Evolutionary conservation across 2,329 filamentous ascomycete species (phyloP).

Genomic region (Falciphora oryzae): DNA sequence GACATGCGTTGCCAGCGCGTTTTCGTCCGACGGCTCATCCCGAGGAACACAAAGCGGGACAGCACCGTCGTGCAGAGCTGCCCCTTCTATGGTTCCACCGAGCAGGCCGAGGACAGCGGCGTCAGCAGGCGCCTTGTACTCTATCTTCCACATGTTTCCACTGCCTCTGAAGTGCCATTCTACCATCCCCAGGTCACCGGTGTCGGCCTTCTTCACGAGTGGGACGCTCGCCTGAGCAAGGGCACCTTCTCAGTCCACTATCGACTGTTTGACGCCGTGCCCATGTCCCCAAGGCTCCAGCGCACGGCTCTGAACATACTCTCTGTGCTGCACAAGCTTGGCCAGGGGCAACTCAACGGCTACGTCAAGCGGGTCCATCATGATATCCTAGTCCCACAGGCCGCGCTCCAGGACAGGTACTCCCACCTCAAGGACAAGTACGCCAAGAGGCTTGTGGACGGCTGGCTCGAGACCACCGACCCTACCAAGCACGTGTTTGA

Average conservation of each 20-base stretch:
- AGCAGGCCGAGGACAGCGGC: not conserved
- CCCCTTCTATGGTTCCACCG: slow-evolving; percentile 51
- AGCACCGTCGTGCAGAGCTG: slow-evolving; percentile 75
- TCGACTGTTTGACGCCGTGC: slow-evolving; percentile 38
- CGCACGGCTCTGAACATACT: slow-evolving; percentile 66
- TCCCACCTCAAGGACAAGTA: slow-evolving; percentile 73
- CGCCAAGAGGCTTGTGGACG: slow-evolving; percentile 61
- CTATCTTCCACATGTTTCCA: slow-evolving; percentile 68
- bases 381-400: slow-evolving; percentile 73
- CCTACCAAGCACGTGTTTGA: slow-evolving; percentile 93
- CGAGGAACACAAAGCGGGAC: slow-evolving; percentile 75
- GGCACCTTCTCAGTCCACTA: slow-evolving; percentile 58
- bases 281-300: slow-evolving; percentile 40
- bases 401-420: slow-evolving; percentile 76
- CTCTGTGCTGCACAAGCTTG: slow-evolving; percentile 66
- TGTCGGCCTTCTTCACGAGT: slow-evolving; percentile 71
- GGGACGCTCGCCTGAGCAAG: slow-evolving; percentile 34
- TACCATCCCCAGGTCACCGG: slow-evolving; percentile 77
- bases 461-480: slow-evolving; percentile 83
- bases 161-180: slow-evolving; percentile 64
- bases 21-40: slow-evolving; percentile 72
- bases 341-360: slow-evolving; percentile 56
- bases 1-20: slow-evolving; percentile 49
- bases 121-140: slow-evolving; percentile 53
- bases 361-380: slow-evolving; percentile 81